A percentile compares a stretch with the other conserved stretches of the same genome.
These are phyloP conservation scores for Aegle marmelos DNA, from an alignment of 345 rosid species.

Conservation along the genomic window DNA sequence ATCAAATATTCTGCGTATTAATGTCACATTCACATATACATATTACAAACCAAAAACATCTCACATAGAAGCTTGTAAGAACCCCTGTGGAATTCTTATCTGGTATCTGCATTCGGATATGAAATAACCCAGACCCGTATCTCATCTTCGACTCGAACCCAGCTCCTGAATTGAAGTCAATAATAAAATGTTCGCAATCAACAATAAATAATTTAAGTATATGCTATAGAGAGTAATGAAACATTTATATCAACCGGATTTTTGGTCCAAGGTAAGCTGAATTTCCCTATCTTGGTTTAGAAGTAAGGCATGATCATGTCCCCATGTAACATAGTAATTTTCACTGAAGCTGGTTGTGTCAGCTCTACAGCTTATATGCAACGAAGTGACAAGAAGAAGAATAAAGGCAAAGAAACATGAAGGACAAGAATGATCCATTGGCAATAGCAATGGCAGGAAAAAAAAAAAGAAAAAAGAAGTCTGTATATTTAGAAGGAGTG, in stretches of 20 bases:
- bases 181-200: not conserved
- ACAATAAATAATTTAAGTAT: not conserved
- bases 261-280: not conserved
- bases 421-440: not conserved
- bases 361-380: not conserved
- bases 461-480: not conserved
- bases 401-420: not conserved
- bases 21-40: too few relatives aligned
- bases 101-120: conserved; percentile 15
- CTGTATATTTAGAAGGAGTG: not conserved
- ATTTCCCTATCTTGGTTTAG: not conserved
- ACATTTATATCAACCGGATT: not conserved
- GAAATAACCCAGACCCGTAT: conserved; percentile 11
- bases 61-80: conserved; percentile 21
- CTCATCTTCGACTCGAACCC: conserved; percentile 12
- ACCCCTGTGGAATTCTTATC: conserved; percentile 11
- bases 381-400: not conserved
- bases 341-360: not conserved
- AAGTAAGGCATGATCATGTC: conserved; percentile 6
- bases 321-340: conserved; percentile 3
- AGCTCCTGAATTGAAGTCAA: conserved; percentile 3
- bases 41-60: not conserved
- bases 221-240: not conserved
- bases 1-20: too few relatives aligned
- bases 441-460: not conserved